These are phyloP conservation scores for Sclerotinia trifoliorum DNA, from an alignment of 2,329 filamentous ascomycete species.

Conservation along the genomic window DNA sequence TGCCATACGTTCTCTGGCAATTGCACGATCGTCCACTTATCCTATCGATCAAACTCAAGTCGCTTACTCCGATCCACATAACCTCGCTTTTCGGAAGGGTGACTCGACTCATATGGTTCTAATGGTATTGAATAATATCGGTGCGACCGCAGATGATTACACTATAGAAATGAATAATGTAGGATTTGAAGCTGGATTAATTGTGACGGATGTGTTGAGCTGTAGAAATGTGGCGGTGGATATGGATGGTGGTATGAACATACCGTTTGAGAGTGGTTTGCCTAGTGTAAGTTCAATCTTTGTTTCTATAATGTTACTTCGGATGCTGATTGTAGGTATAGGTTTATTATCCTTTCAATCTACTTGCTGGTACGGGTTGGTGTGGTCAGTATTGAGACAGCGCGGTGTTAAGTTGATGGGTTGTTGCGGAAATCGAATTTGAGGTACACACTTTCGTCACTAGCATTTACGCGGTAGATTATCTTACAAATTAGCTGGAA, in stretches of 20 bases:
- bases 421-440: neutral
- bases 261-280: constrained; percentile 6
- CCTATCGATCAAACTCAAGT: constrained; percentile 23
- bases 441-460: neutral
- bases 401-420: too few relatives aligned
- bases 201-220: constrained; percentile 27
- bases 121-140: constrained; percentile 44
- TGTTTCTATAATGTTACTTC: too few relatives aligned
- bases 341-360: constrained; percentile 1
- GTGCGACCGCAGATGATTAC: constrained; percentile 27
- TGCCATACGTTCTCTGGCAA: constrained; percentile 25
- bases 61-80: constrained; percentile 26
- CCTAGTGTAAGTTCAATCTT: constrained; percentile 5
- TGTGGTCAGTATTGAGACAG: neutral
- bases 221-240: constrained; percentile 21
- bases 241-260: constrained; percentile 15
- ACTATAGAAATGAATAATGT: constrained; percentile 19
- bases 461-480: rapidly evolving
- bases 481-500: neutral
- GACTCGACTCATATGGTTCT: constrained; percentile 24
- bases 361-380: neutral
- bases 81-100: constrained; percentile 28
- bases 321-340: neutral
- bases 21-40: constrained; percentile 17
- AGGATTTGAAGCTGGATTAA: constrained; percentile 19